Evolutionary conservation across 345 rosid genomes (phyloP).

Genomic region (Erysimum cheiranthoides): DNA sequence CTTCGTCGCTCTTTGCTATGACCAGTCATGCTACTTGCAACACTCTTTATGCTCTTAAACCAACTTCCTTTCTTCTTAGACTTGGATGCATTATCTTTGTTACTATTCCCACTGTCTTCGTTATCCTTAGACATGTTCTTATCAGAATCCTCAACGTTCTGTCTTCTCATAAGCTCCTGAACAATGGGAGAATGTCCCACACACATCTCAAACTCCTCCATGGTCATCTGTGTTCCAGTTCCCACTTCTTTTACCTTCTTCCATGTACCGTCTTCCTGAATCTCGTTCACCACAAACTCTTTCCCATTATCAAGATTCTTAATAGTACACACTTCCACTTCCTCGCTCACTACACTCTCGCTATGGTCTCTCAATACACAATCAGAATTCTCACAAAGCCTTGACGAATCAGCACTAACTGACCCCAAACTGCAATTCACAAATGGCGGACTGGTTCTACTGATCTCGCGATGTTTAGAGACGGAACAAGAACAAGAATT

Average conservation of each 20-base stretch:
- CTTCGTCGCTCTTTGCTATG: conserved; percentile 77
- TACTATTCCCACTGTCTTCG: conserved; percentile 44
- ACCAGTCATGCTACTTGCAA: conserved; percentile 68
- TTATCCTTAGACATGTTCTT: conserved; percentile 47
- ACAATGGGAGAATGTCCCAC: conserved; percentile 97
- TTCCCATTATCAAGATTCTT: conserved; percentile 90
- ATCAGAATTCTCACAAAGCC: conserved; percentile 43
- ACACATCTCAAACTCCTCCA: conserved; percentile 90
- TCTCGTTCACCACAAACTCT: conserved; percentile 86
- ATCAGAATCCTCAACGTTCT: conserved; percentile 76
- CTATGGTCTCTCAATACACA: conserved; percentile 43
- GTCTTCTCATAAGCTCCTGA: conserved; percentile 95
- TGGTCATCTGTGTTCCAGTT: conserved; percentile 84
- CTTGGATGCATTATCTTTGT: conserved; percentile 50
- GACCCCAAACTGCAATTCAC: background rate
- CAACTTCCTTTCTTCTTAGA: conserved; percentile 81
- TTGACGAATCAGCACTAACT: conserved; percentile 34
- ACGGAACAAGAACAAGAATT: conserved; percentile 50
- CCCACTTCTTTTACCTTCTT: conserved; percentile 87
- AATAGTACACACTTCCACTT: conserved; percentile 61
- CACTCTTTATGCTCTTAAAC: conserved; percentile 78
- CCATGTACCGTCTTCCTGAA: conserved; percentile 80
- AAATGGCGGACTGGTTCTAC: conserved; percentile 25
- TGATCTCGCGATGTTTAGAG: conserved; percentile 43
- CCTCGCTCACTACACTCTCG: conserved; percentile 44